phyloP scores from a whole-genome alignment of 1,139 yeast genomes.

The Hemisphaericaspora lyxosophila region DNA sequence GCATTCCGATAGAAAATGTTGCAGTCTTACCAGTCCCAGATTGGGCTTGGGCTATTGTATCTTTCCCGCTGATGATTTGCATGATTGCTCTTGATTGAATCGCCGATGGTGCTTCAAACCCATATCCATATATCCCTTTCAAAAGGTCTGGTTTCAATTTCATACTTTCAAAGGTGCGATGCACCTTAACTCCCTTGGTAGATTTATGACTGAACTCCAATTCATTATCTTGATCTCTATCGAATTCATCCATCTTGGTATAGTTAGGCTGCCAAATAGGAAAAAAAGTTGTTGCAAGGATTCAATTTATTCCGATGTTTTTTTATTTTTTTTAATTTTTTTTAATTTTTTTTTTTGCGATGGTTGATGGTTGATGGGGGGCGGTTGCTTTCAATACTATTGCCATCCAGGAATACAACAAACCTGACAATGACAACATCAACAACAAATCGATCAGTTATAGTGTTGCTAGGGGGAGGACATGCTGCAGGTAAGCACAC shows the following conservation, averaged over 20 bases:
- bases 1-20: constrained; percentile 88
- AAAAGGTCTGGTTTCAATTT: constrained; percentile 63
- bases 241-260: constrained; percentile 49
- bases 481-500: constrained; percentile 67
- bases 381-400: neutral
- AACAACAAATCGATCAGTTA: constrained; percentile 21
- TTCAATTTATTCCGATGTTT: too few species aligned
- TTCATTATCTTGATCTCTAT: constrained; percentile 56
- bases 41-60: constrained; percentile 96
- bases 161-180: constrained; percentile 78
- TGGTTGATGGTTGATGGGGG: neutral
- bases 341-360: constrained; percentile 1
- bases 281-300: too few species aligned
- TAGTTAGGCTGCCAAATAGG: too few species aligned
- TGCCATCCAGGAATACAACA: neutral
- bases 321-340: too few species aligned
- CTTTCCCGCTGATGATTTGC: constrained; percentile 88
- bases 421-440: constrained; percentile 3
- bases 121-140: constrained; percentile 83
- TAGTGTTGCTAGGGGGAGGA: constrained; percentile 71
- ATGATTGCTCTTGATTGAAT: constrained; percentile 93
- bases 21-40: constrained; percentile 99
- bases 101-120: constrained; percentile 92
- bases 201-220: constrained; percentile 55
- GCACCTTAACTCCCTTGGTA: constrained; percentile 61